A percentile compares a stretch with the other conserved stretches of the same genome.
Conservation (phyloP, 2,329 filamentous ascomycete species). For the Ceratocystis cubensis region DNA sequence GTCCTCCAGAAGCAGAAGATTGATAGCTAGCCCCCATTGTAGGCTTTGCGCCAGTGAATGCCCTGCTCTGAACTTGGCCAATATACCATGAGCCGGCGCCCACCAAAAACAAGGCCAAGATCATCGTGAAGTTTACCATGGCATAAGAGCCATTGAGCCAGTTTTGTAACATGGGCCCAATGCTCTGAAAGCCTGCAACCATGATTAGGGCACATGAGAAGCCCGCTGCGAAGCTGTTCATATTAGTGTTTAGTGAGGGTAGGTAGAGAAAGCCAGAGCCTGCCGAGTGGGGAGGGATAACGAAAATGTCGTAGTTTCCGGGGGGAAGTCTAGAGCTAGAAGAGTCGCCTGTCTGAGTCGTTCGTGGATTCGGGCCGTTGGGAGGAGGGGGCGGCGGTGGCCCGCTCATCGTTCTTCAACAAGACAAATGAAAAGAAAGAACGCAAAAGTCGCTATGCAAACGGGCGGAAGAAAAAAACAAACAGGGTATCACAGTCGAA, state of each 20-base stretch:
- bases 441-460: conserved; percentile 4
- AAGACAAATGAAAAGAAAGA: conserved; percentile 7
- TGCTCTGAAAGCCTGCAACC: conserved; percentile 58
- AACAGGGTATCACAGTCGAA: conserved; percentile 8
- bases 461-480: neutral
- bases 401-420: conserved; percentile 33
- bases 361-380: conserved; percentile 66
- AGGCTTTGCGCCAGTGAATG: conserved; percentile 18
- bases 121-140: conserved; percentile 59
- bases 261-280: conserved; percentile 86
- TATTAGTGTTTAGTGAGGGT: conserved; percentile 73
- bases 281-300: conserved; percentile 83
- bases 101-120: conserved; percentile 58
- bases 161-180: conserved; percentile 58
- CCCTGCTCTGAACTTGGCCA: conserved; percentile 30
- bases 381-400: conserved; percentile 59
- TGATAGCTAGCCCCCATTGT: conserved; percentile 16
- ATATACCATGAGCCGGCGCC: conserved; percentile 64
- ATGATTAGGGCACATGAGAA: conserved; percentile 63
- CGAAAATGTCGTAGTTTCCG: conserved; percentile 94
- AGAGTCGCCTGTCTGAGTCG: conserved; percentile 33
- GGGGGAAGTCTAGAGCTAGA: conserved; percentile 61
- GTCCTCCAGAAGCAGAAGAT: conserved; percentile 22
- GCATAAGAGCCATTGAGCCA: conserved; percentile 63
- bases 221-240: conserved; percentile 84